A percentile compares a stretch with the other conserved stretches of the same genome.
Conservation (phyloP, 805 yeast species). For the Schwanniomyces yamadae region DNA sequence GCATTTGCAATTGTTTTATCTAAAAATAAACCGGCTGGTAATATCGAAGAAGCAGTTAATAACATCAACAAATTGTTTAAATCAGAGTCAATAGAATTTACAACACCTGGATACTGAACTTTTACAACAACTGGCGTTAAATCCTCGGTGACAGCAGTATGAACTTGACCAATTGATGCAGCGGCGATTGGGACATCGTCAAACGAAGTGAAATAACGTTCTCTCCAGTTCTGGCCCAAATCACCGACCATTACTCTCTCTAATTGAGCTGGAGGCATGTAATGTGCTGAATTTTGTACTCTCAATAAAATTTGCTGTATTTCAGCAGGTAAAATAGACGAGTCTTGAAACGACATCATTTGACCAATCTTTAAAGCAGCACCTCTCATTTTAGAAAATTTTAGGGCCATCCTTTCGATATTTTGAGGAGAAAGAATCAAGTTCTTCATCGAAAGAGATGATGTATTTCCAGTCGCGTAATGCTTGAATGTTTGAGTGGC, state of each 20-base stretch:
- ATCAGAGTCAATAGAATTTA: constrained; percentile 89
- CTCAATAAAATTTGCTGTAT: constrained; percentile 75
- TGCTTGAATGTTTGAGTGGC: constrained; percentile 75
- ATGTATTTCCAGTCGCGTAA: constrained; percentile 51
- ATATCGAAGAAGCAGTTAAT: constrained; percentile 77
- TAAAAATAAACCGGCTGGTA: constrained; percentile 89
- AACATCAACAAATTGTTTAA: constrained; percentile 80
- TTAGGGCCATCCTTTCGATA: constrained; percentile 83
- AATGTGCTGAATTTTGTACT: constrained; percentile 93
- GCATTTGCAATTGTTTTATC: constrained; percentile 94
- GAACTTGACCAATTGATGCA: constrained; percentile 95
- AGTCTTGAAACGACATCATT: constrained; percentile 92
- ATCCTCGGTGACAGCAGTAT: constrained; percentile 68
- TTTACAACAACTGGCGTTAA: constrained; percentile 84
- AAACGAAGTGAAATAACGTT: constrained; percentile 62
- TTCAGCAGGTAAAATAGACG: constrained; percentile 78
- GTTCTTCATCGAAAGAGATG: constrained; percentile 49
- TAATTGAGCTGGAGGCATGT: constrained; percentile 92
- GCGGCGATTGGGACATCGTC: constrained; percentile 94
- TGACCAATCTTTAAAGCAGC: constrained; percentile 98
- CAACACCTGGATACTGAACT: constrained; percentile 97
- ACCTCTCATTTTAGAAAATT: constrained; percentile 94
- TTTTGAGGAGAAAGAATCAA: constrained; percentile 76
- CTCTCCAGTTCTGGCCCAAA: constrained; percentile 79
- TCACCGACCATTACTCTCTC: constrained; percentile 70